Conservation (phyloP, 352 stramenopile genomes). For the Lagenidium sp. region DNA sequence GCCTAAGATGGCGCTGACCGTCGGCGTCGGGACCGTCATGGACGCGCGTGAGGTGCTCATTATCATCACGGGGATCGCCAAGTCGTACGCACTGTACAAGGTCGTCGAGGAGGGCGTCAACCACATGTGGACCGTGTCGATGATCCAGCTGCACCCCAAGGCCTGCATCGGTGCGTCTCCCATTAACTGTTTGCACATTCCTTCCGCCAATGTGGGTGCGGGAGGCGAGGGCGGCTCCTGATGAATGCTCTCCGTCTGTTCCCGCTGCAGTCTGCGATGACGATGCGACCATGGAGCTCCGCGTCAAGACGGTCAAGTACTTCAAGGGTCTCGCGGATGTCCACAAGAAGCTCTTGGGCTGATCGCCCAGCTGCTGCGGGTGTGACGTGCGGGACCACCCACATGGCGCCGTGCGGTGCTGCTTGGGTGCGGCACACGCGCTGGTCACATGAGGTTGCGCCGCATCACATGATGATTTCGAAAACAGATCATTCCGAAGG, state of each 20-base stretch:
- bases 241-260: too few species aligned
- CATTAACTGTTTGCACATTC: background rate
- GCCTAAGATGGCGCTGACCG: constrained; percentile 86
- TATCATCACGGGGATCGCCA: constrained; percentile 82
- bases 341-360: constrained; percentile 30
- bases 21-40: constrained; percentile 86
- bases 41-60: constrained; percentile 80
- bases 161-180: constrained; percentile 55
- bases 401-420: too few species aligned
- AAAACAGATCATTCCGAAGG: too few species aligned
- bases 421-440: too few species aligned
- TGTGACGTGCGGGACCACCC: too few species aligned
- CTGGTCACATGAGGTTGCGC: too few species aligned
- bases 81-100: constrained; percentile 84
- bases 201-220: background rate
- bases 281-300: constrained; percentile 82
- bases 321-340: constrained; percentile 74
- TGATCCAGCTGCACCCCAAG: constrained; percentile 78
- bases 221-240: too few species aligned
- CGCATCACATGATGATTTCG: too few species aligned
- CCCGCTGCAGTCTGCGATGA: constrained; percentile 81
- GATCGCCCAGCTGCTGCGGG: background rate
- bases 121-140: constrained; percentile 89
- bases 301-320: constrained; percentile 89
- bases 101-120: constrained; percentile 86